A percentile compares a stretch with the other conserved stretches of the same genome.
Conservation (phyloP, 1,284 basidiomycete genomes). For the Lignosus rhinocerotis region DNA sequence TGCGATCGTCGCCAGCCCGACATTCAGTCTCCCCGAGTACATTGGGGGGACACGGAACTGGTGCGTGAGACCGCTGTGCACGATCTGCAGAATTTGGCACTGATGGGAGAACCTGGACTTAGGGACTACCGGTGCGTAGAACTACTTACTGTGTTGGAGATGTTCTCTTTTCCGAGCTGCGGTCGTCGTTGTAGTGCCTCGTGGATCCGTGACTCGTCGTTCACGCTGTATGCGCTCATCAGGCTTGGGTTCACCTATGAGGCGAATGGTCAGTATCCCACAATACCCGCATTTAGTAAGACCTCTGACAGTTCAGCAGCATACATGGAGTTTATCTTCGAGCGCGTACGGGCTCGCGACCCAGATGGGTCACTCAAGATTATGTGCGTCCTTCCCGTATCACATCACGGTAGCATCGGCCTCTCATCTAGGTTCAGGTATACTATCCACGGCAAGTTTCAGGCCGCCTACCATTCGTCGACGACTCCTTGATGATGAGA, state of each 20-base stretch:
- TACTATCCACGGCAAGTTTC: constrained; percentile 69
- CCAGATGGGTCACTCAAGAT: constrained; percentile 89
- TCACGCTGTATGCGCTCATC: constrained; percentile 90
- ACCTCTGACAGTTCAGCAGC: constrained; percentile 41
- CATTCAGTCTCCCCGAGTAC: constrained; percentile 89
- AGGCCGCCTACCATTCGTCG: background rate
- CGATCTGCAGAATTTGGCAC: background rate
- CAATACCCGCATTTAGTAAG: constrained; percentile 10
- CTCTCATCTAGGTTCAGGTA: constrained; percentile 43
- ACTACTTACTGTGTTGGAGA: background rate
- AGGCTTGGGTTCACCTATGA: constrained; percentile 90
- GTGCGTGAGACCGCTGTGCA: constrained; percentile 36
- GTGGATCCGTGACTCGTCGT: constrained; percentile 90
- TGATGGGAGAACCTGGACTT: background rate
- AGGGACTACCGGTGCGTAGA: constrained; percentile 71
- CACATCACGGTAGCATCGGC: background rate
- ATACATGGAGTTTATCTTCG: constrained; percentile 89
- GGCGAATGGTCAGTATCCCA: constrained; percentile 61
- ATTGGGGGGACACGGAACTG: constrained; percentile 89
- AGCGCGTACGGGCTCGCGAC: constrained; percentile 78
- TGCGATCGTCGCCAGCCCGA: constrained; percentile 90
- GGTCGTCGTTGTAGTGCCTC: constrained; percentile 55
- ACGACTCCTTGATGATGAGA: background rate
- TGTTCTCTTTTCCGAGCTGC: background rate
- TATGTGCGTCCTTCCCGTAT: constrained; percentile 50